phyloP scores from a whole-genome alignment of 495 filamentous ascomycete species.

The Lepraria neglecta region DNA sequence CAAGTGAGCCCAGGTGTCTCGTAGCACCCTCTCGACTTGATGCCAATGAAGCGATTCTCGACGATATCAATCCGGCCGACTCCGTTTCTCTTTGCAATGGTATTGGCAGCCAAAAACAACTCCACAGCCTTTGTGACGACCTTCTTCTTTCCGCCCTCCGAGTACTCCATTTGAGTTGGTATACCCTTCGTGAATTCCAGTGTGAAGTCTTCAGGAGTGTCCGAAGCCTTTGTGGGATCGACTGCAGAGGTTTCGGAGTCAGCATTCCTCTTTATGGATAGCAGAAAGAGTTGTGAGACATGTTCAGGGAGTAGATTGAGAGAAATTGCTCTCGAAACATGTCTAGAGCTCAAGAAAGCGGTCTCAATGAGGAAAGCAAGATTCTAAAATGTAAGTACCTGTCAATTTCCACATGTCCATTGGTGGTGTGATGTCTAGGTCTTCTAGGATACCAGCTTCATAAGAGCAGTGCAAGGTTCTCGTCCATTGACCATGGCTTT shows the following conservation, averaged over 20 bases:
- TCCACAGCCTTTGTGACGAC: constrained; percentile 61
- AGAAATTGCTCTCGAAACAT: too few relatives aligned
- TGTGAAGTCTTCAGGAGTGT: constrained; percentile 70
- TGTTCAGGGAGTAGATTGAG: too few relatives aligned
- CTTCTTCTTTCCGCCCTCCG: constrained; percentile 50
- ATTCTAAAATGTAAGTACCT: too few relatives aligned
- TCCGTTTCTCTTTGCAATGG: constrained; percentile 69
- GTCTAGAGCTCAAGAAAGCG: background rate
- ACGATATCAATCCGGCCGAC: constrained; percentile 87
- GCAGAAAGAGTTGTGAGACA: too few relatives aligned
- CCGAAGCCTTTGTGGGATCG: constrained; percentile 69
- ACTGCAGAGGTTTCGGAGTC: constrained; percentile 25
- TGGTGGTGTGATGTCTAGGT: constrained; percentile 58
- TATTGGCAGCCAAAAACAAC: constrained; percentile 73
- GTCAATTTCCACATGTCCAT: constrained; percentile 49
- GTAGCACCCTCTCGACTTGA: constrained; percentile 23
- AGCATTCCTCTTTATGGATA: too few relatives aligned
- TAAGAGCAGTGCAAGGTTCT: constrained; percentile 89
- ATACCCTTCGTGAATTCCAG: constrained; percentile 52
- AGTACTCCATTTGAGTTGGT: constrained; percentile 56
- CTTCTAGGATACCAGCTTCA: constrained; percentile 76
- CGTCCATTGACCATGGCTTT: constrained; percentile 77
- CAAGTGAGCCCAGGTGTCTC: constrained; percentile 56
- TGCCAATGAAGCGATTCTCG: constrained; percentile 78
- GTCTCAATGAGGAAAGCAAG: too few relatives aligned